Evolutionary conservation across 1,284 basidiomycete genomes (phyloP), one percentile per base, ranked within the genome.

Genomic region (Tilletia setariae): DNA sequence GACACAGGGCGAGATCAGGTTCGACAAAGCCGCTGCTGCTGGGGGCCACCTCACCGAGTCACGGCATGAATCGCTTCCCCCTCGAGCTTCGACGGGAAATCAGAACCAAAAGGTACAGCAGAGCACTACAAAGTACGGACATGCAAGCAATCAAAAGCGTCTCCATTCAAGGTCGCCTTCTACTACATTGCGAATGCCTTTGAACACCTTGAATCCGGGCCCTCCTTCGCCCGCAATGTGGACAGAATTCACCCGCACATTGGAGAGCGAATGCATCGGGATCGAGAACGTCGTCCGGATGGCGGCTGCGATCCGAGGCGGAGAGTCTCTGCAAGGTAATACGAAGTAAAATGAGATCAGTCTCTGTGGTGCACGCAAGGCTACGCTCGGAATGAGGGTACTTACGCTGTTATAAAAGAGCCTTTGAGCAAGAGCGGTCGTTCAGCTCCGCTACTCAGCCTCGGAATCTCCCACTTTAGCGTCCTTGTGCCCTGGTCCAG

Each of bases 181-280:
- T 2, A 79, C 78, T 16, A 81, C 67, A 66, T 78, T 80, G 62
- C 83, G 74, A 3, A 85, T 83, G 13, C 85, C 85, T 83, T 93
- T 95, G 85, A 91, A 94, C 16, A 88, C 84, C 68, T 84, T 82
- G 77, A 53, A 28, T 15, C 51, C 51, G 11, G 23, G 19, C 13
- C 19, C 28, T 67, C 78, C 83, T 6, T 83, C 82, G 46, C 84
- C 83, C 0, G 87, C 87, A n/a, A 96, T 85, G 79, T 90, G 91
- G 67, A 97, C 86, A 74, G 92, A 89, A 70, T 93, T 91, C 1
- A 96, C 89, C 72, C 90, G 91, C 65, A 96, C 84, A 8, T 89
- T 87, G 1, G 92, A 93, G 80, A 90, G 91, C 46, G 89, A 89
- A 79, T 90, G 86, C 53, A 90, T 87, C 25, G 88, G 86, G 42